Conservation (phyloP, 1,284 basidiomycete genomes). For the Meira nashicola region DNA sequence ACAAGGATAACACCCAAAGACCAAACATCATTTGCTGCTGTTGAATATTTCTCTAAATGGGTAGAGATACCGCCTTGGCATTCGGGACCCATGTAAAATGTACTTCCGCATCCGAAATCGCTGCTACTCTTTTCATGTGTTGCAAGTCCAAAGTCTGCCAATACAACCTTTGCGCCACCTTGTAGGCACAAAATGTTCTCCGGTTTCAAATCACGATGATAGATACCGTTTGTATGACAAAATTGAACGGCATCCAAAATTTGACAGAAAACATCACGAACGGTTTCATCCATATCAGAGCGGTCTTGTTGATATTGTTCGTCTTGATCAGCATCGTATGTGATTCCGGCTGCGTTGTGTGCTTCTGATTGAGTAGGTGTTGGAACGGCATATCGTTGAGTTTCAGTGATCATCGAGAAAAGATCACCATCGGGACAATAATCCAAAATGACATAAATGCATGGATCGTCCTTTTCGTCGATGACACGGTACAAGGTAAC, state of each 20-base stretch:
- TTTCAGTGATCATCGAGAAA: slow-evolving; percentile 69
- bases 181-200: slow-evolving; percentile 88
- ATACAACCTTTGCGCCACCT: slow-evolving; percentile 70
- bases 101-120: slow-evolving; percentile 91
- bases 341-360: slow-evolving; percentile 15
- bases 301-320: slow-evolving; percentile 20
- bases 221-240: slow-evolving; percentile 68
- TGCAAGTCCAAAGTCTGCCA: slow-evolving; percentile 95
- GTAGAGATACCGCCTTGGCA: slow-evolving; percentile 73
- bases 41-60: slow-evolving; percentile 64
- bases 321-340: slow-evolving; percentile 10
- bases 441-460: slow-evolving; percentile 63
- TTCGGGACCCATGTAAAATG: slow-evolving; percentile 96
- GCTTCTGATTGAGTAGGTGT: slow-evolving; percentile 10
- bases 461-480: slow-evolving; percentile 60
- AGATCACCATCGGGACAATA: slow-evolving; percentile 82
- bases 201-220: slow-evolving; percentile 94
- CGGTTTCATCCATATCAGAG: slow-evolving; percentile 37
- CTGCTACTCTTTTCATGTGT: slow-evolving; percentile 79
- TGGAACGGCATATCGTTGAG: slow-evolving; percentile 62
- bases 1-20: slow-evolving; percentile 86
- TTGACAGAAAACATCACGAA: slow-evolving; percentile 51
- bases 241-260: slow-evolving; percentile 89
- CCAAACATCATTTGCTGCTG: slow-evolving; percentile 76
- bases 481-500: slow-evolving; percentile 84